These are phyloP conservation scores for Hypoxylon perforatum DNA, from an alignment of 495 filamentous ascomycete genomes.

Conservation along the genomic window DNA sequence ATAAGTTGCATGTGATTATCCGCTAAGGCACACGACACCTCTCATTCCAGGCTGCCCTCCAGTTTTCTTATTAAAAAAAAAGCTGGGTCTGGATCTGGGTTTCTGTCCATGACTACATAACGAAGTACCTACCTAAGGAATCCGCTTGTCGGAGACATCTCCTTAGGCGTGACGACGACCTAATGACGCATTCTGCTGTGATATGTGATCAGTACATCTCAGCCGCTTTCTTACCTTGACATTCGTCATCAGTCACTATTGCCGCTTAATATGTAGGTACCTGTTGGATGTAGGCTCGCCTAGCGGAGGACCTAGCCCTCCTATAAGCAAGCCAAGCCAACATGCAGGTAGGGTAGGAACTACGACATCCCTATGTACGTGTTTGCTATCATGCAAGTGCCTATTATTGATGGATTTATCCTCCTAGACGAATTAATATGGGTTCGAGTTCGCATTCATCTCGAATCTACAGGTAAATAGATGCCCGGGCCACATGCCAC, in stretches of 20 bases:
- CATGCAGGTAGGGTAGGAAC: too few relatives aligned
- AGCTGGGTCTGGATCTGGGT: constrained; percentile 1
- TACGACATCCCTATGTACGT: too few relatives aligned
- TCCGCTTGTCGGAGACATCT: neutral
- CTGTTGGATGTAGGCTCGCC: neutral
- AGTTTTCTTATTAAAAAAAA: neutral
- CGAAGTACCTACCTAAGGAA: neutral
- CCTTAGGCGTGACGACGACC: neutral
- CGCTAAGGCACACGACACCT: constrained; percentile 40
- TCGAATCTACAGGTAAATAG: too few relatives aligned
- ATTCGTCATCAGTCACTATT: constrained; percentile 23
- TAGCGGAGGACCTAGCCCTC: neutral
- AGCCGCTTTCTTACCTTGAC: neutral
- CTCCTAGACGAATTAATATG: too few relatives aligned
- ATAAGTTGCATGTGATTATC: constrained; percentile 40
- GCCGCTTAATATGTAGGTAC: neutral
- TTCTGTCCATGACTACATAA: neutral
- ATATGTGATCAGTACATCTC: constrained; percentile 19
- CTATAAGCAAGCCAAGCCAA: too few relatives aligned
- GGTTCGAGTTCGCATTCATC: too few relatives aligned
- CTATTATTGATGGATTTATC: too few relatives aligned
- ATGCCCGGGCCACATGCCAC: neutral
- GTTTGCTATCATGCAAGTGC: too few relatives aligned
- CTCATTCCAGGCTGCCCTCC: neutral
- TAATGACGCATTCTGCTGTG: constrained; percentile 31